Evolutionary conservation across 306 rosid species (phyloP).

Genomic region (Coriaria nepalensis): DNA sequence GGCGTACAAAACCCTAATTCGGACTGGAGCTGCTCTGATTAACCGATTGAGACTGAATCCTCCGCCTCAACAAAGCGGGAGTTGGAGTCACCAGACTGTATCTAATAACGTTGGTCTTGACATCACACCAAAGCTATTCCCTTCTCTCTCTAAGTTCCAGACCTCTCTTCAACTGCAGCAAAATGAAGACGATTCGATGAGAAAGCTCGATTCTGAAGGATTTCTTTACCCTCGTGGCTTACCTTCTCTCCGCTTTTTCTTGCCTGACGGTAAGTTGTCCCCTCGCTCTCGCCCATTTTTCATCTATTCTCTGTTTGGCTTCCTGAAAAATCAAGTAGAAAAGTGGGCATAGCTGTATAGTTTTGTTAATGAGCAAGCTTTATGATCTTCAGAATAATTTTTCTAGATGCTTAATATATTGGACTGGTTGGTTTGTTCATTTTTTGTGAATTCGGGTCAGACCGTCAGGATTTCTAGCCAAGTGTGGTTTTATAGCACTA

Average conservation of each 20-base stretch:
- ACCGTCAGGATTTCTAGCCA: too few relatives aligned
- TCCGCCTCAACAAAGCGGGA: conserved; percentile 19
- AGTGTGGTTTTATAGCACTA: too few relatives aligned
- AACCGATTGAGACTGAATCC: conserved; percentile 35
- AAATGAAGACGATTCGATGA: conserved; percentile 34
- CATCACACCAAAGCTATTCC: conserved; percentile 43
- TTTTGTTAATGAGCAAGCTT: too few relatives aligned
- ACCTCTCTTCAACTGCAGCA: conserved; percentile 30
- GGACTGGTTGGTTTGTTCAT: too few relatives aligned
- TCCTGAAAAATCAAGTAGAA: background rate
- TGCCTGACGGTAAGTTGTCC: conserved; percentile 54
- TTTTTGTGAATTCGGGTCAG: too few relatives aligned
- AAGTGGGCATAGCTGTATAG: too few relatives aligned
- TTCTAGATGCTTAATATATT: too few relatives aligned
- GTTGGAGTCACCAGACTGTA: conserved; percentile 9
- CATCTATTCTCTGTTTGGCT: background rate
- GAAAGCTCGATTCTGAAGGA: conserved; percentile 26
- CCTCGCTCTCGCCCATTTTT: background rate
- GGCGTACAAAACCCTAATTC: conserved; percentile 66
- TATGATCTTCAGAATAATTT: too few relatives aligned
- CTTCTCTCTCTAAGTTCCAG: conserved; percentile 36
- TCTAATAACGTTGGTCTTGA: conserved; percentile 29
- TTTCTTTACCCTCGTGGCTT: conserved; percentile 57
- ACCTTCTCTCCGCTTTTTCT: conserved; percentile 64
- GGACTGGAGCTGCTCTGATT: conserved; percentile 45